These are phyloP conservation scores for Rubia occidens DNA, from an alignment of 305 asterid species.

Conservation along the genomic window DNA sequence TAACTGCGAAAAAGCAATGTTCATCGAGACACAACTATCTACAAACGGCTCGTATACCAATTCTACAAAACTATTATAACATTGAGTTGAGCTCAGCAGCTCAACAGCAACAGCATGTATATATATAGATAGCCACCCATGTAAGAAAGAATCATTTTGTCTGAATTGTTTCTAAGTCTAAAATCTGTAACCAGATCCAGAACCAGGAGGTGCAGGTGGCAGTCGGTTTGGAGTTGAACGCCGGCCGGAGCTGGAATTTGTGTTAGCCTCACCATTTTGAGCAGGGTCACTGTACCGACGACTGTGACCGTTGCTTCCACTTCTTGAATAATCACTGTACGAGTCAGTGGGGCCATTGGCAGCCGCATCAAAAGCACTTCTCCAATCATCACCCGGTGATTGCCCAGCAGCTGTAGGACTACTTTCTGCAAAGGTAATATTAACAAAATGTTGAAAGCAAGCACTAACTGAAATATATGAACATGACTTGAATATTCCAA, in stretches of 20 bases:
- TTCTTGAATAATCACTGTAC: conserved; percentile 37
- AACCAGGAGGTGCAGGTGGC: conserved; percentile 89
- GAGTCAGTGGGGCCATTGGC: conserved; percentile 57
- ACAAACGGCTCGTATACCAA: conserved; percentile 36
- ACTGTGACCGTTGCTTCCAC: conserved; percentile 59
- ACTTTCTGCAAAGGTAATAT: conserved; percentile 47
- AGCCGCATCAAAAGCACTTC: conserved; percentile 90
- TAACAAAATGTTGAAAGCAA: not conserved
- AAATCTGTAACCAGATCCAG: conserved; percentile 67
- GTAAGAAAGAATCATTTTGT: conserved; percentile 38
- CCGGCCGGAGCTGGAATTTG: conserved; percentile 52
- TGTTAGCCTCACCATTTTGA: conserved; percentile 60
- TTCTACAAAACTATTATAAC: conserved; percentile 38
- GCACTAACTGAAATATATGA: not conserved
- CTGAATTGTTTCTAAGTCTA: conserved; percentile 36
- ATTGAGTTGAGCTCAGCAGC: conserved; percentile 35
- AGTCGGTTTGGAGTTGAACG: conserved; percentile 87
- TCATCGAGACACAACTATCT: conserved; percentile 38
- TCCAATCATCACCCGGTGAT: conserved; percentile 88
- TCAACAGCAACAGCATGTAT: conserved; percentile 22
- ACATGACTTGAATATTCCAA: not conserved
- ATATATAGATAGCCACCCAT: conserved; percentile 32
- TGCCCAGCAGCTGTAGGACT: conserved; percentile 67
- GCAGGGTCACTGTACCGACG: conserved; percentile 71
- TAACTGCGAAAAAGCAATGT: conserved; percentile 18